Conservation (phyloP, 192 early-diverging fungal species). For the Linnemannia zychae region DNA sequence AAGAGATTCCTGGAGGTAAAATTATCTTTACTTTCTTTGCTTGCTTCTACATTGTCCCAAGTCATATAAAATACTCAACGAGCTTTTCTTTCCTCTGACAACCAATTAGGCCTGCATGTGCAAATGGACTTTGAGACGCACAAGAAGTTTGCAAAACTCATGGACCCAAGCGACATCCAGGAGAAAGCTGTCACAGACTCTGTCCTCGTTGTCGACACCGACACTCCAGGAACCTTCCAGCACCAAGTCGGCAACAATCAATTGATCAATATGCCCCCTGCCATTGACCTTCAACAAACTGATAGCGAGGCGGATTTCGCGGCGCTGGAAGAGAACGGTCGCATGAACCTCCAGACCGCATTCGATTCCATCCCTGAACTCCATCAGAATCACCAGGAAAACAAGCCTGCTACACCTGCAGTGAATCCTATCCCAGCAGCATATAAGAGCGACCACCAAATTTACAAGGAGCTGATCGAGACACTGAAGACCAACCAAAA, state of each 20-base stretch:
- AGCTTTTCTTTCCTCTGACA: background rate
- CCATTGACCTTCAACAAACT: slow-evolving; percentile 19
- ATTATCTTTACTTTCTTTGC: background rate
- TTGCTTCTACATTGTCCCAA: background rate
- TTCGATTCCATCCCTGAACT: slow-evolving; percentile 50
- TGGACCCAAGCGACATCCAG: slow-evolving; percentile 45
- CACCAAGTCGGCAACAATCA: slow-evolving; percentile 17
- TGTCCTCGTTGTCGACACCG: slow-evolving; percentile 50
- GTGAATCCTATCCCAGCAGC: background rate
- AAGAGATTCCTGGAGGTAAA: slow-evolving; percentile 69
- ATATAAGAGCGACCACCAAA: slow-evolving; percentile 39
- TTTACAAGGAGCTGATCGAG: slow-evolving; percentile 51
- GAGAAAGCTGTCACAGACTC: slow-evolving; percentile 27
- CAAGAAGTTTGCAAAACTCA: slow-evolving; percentile 67
- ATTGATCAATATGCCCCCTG: slow-evolving; percentile 21
- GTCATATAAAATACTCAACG: background rate
- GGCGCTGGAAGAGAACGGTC: slow-evolving; percentile 23
- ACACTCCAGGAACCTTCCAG: slow-evolving; percentile 39
- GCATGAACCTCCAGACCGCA: slow-evolving; percentile 37
- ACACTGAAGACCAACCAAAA: slow-evolving; percentile 29
- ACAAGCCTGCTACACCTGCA: background rate
- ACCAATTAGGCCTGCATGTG: slow-evolving; percentile 66
- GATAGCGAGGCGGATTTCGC: slow-evolving; percentile 14
- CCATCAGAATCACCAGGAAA: slow-evolving; percentile 8
- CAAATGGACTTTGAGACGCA: slow-evolving; percentile 74